Evolutionary conservation across 2,329 filamentous ascomycete species (phyloP), one percentile per base, ranked within the genome.

Genomic region (Claviceps arundinis): DNA sequence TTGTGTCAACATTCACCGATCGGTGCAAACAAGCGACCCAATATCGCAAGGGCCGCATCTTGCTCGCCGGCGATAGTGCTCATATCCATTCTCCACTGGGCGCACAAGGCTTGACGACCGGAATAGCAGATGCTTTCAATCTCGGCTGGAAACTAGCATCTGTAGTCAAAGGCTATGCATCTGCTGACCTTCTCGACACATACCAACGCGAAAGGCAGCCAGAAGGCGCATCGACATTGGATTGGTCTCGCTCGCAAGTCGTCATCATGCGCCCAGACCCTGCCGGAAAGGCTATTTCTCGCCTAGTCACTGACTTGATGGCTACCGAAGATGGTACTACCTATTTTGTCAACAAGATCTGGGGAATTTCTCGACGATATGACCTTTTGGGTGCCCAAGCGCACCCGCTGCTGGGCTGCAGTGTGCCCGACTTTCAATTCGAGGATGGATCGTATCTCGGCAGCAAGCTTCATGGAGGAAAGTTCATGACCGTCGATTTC

Each of bases 51-150:
- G 70, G 70, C n/a, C 66, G 72, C 9, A 62, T 72, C 5, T 70
- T 77, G 48, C 64, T 77, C 8, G 72, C 70, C 5, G 74, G 74
- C 13, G 75, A 78, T 51, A 73, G 73, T 9, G 73, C 71, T 14
- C 74, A 77, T 53, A 73, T 72, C 3, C 73, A 75, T 55, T 70
- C 65, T 37, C 70, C 71, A 3, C 67, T 71, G 3, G 74, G 72
- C 2, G 74, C 70, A 1, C 73, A 77, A 58, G 74, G 75, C 2
- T 70, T 77, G 66, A 77, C 77, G 53, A 72, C 73, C 0, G 73
- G 74, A 0, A 66, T 77, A 19, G 70, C 70, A 48, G 74, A 77
- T 56, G 69, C 72, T 1, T 67, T 73, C 38, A 76, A 76, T 41
- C 60, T 77, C 4, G 69, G 69, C n/a, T 77, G 74, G 72, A 77